A percentile compares a stretch with the other conserved stretches of the same genome.
Conservation (phyloP, 2,329 filamentous ascomycete genomes). For the Dothideomycetes sp. region DNA sequence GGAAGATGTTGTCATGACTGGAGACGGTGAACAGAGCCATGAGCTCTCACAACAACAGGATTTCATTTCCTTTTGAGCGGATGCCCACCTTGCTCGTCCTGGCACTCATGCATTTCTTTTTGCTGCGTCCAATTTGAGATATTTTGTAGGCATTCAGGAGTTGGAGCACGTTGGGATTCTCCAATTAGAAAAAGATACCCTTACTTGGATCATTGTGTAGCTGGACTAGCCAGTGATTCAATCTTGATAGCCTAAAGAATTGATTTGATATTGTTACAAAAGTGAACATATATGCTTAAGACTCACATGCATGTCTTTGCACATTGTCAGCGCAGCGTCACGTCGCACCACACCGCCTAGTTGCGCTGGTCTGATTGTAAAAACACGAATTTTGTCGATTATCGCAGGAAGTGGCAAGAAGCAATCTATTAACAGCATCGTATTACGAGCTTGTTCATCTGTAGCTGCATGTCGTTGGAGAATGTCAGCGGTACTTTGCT, state of each 20-base stretch:
- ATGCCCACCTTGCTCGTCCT: not conserved
- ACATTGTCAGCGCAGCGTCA: too few relatives aligned
- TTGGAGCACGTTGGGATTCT: not conserved
- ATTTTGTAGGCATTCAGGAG: too few relatives aligned
- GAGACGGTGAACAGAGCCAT: constrained; percentile 26
- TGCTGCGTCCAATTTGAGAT: too few relatives aligned
- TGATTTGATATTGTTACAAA: too few relatives aligned
- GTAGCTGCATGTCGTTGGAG: not conserved
- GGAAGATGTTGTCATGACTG: constrained; percentile 27
- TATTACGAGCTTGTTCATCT: not conserved
- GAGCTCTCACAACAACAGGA: constrained; percentile 43
- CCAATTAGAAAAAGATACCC: not conserved
- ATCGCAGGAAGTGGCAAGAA: too few relatives aligned
- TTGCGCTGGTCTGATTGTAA: too few relatives aligned
- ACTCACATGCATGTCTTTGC: too few relatives aligned
- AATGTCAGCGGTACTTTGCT: not conserved
- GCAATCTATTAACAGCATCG: not conserved
- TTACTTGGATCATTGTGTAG: not conserved
- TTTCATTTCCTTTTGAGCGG: constrained; percentile 35
- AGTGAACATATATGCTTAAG: too few relatives aligned
- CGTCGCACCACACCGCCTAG: too few relatives aligned
- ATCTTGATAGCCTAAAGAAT: too few relatives aligned
- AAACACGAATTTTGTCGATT: too few relatives aligned
- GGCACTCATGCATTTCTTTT: too few relatives aligned
- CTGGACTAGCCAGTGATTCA: not conserved